These are phyloP conservation scores for Colletotrichum cordylinicola DNA, from an alignment of 2,329 filamentous ascomycete genomes.

Conservation along the genomic window DNA sequence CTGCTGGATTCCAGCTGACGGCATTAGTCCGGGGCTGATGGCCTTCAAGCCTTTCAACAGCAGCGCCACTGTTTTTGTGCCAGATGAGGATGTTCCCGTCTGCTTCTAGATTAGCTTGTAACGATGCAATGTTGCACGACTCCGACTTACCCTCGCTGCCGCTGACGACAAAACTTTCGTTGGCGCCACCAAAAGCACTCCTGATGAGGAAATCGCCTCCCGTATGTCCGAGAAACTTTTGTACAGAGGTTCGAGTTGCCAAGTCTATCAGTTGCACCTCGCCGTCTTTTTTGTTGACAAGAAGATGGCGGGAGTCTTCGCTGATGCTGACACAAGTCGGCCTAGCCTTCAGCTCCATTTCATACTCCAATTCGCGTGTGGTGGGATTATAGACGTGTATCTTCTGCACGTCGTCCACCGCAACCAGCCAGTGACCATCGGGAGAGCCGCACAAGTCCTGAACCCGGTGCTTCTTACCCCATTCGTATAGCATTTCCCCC, in stretches of 20 bases:
- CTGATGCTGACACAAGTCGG: conserved; percentile 84
- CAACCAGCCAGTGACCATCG: conserved; percentile 80
- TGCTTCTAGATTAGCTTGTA: conserved; percentile 26
- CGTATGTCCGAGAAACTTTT: conserved; percentile 76
- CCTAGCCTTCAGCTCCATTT: conserved; percentile 71
- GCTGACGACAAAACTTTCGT: conserved; percentile 89
- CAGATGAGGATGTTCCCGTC: conserved; percentile 82
- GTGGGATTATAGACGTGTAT: conserved; percentile 83
- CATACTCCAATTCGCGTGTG: conserved; percentile 77
- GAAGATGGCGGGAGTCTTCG: conserved; percentile 77
- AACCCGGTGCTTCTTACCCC: conserved; percentile 75
- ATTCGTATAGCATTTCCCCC: conserved; percentile 68
- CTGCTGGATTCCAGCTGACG: conserved; percentile 85
- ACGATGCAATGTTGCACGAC: background rate
- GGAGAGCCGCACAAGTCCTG: conserved; percentile 85
- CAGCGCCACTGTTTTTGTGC: conserved; percentile 82
- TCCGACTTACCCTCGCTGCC: conserved; percentile 81
- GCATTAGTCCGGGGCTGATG: conserved; percentile 84
- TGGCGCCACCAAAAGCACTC: conserved; percentile 84
- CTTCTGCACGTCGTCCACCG: conserved; percentile 72
- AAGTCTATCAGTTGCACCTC: conserved; percentile 83
- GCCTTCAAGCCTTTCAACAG: conserved; percentile 78
- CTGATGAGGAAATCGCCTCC: conserved; percentile 83
- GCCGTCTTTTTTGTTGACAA: conserved; percentile 82
- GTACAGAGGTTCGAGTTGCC: conserved; percentile 71